A percentile compares a stretch with the other conserved stretches of the same genome.
These are phyloP conservation scores for Neoarthrinium moseri DNA, from an alignment of 2,329 filamentous ascomycete genomes.

Conservation along the genomic window DNA sequence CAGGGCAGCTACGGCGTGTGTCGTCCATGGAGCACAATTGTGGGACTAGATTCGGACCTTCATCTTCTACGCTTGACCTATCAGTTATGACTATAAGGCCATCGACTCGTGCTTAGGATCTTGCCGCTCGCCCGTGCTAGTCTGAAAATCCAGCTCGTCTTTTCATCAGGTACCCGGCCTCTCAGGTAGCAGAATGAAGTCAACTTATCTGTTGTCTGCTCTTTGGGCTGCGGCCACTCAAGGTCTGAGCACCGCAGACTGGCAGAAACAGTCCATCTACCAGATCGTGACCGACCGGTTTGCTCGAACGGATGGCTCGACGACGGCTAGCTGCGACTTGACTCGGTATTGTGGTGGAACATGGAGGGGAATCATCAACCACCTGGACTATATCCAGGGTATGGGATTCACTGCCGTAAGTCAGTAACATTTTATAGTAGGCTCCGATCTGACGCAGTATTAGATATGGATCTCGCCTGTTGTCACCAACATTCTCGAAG, in stretches of 20 bases:
- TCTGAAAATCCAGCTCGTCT: too few species aligned
- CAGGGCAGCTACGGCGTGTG: too few species aligned
- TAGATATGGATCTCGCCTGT: conserved; percentile 42
- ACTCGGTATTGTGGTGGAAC: conserved; percentile 48
- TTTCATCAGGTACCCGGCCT: too few species aligned
- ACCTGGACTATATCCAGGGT: conserved; percentile 49
- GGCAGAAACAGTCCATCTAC: conserved; percentile 42
- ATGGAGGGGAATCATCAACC: conserved; percentile 45
- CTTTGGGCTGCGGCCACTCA: conserved; percentile 7
- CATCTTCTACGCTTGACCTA: too few species aligned
- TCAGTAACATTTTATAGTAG: too few species aligned
- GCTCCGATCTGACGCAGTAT: neutral
- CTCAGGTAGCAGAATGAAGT: too few species aligned
- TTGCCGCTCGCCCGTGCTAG: too few species aligned
- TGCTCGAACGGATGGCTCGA: conserved; percentile 36
- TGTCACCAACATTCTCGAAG: conserved; percentile 37
- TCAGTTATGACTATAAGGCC: too few species aligned
- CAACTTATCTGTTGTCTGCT: neutral
- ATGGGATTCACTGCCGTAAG: conserved; percentile 39
- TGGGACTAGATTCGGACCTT: too few species aligned
- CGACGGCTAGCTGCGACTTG: conserved; percentile 24
- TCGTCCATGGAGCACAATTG: too few species aligned
- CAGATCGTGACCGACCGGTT: conserved; percentile 45
- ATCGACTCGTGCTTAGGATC: too few species aligned
- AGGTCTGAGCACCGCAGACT: conserved; percentile 29